Conservation (phyloP, 148 eudicot genomes). For the Chenopodium suecicum region DNA sequence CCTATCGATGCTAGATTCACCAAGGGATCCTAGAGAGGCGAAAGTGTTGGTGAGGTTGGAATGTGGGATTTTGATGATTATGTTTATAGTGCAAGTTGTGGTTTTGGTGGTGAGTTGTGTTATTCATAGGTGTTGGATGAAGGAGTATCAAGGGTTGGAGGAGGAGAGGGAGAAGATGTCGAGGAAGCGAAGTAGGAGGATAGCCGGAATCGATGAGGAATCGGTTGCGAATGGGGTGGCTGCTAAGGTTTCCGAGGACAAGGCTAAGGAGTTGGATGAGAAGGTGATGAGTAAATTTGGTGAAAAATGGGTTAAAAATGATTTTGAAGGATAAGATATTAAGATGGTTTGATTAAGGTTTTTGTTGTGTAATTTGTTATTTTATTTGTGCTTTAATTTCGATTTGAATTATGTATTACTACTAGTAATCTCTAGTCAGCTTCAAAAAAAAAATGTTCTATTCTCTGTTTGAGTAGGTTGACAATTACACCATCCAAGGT, state of each 20-base stretch:
- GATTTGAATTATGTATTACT: not conserved
- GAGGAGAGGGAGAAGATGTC: constrained; percentile 40
- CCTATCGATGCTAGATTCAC: constrained; percentile 47
- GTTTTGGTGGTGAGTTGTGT: constrained; percentile 49
- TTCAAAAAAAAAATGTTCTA: too few species aligned
- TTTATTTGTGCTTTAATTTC: not conserved
- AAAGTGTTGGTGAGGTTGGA: constrained; percentile 63
- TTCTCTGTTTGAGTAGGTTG: too few species aligned
- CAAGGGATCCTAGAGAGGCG: constrained; percentile 60
- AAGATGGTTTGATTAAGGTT: not conserved
- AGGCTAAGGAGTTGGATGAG: constrained; percentile 34
- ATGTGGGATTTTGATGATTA: constrained; percentile 65
- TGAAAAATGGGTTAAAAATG: constrained; percentile 14
- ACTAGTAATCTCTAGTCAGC: not conserved
- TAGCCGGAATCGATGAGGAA: constrained; percentile 45
- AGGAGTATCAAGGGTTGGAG: constrained; percentile 54
- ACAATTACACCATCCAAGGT: too few species aligned
- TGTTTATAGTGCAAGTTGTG: constrained; percentile 54
- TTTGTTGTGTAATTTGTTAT: not conserved
- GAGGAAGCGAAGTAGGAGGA: constrained; percentile 39
- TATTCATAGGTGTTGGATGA: constrained; percentile 57
- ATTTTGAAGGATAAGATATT: constrained; percentile 4
- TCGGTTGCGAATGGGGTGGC: constrained; percentile 37
- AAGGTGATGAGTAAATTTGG: constrained; percentile 28
- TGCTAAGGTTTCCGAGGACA: constrained; percentile 34